Base-by-base conservation (phyloP, 2,329 filamentous ascomycete species). In the Cladosporium sp. region DNA sequence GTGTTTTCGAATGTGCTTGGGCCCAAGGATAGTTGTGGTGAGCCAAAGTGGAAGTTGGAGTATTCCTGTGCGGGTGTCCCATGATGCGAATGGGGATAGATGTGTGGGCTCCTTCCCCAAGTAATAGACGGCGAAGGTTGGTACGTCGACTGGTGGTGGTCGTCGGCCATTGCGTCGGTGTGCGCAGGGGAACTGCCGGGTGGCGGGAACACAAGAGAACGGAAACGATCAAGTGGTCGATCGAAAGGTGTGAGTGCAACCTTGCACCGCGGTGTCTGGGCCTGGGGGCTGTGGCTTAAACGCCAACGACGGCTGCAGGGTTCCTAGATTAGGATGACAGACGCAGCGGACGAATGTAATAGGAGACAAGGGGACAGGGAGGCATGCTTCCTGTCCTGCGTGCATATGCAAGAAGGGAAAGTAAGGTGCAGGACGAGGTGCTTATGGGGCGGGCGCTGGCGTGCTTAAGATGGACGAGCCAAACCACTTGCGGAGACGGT, bases 41-140 rank as follows among this genome's bases (percentile, higher is more conserved):
- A 80, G 69, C 85, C 81, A 78, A 90, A 93, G 66, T 82, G 88
- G 70, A 86, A 87, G 16, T 82, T 83, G 66, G 83, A 81, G 74
- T 91, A 92, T 71, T 91, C 89, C 49, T 87, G 83, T 79, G 92
- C 86, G 28, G 89, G 87, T 65, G 89, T 90, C 68, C 89, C 86
- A 70, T 88, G 87, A 72, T 91, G 91, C 16, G 87, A 78, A 58
- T 82, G 79, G 67, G 80, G 79, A 69, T 82, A 83, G 58, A 73
- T 56, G 64, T 71, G 71, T 33, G 71, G 68, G 33, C 64, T 69
- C 37, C 71, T 70, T 44, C 68, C 67, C 73, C 73, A 74, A 58
- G 68, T 62, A 16, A 69, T 66, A 21, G 71, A 67, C 60, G 73
- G 72, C 53, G 72, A 74, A 12, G 72, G 69, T 53, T 72, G 71